phyloP scores from a whole-genome alignment of 2,329 filamentous ascomycete species.

The Didymella sp. region DNA sequence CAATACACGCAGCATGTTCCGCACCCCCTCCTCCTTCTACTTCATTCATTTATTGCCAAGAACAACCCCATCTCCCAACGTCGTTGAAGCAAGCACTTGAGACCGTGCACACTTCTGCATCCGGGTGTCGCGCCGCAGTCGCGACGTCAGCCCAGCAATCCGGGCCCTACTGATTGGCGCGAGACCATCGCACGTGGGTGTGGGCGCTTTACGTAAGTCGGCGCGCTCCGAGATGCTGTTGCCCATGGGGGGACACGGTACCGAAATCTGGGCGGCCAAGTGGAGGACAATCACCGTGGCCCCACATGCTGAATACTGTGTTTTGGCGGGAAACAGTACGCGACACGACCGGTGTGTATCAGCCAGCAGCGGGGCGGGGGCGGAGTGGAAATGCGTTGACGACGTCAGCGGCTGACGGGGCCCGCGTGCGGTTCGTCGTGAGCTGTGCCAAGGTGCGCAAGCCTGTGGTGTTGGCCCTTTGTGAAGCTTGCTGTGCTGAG shows the following conservation, averaged over 20 bases:
- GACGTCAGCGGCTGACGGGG: slow-evolving; percentile 21
- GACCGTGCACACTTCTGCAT: not conserved
- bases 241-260: slow-evolving; percentile 10
- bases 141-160: slow-evolving; percentile 3
- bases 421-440: not conserved
- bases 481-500: slow-evolving; percentile 1
- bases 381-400: slow-evolving; percentile 1
- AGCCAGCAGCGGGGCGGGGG: slow-evolving; percentile 12
- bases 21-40: too few species aligned
- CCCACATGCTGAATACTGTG: slow-evolving; percentile 7
- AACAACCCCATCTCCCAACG: not conserved
- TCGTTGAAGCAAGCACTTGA: not conserved
- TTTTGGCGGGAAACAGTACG: slow-evolving; percentile 2
- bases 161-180: not conserved
- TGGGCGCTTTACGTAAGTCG: slow-evolving; percentile 13
- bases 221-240: slow-evolving; percentile 5
- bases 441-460: not conserved
- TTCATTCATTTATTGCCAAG: not conserved
- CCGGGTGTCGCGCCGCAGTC: not conserved
- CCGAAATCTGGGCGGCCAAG: slow-evolving; percentile 3
- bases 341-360: slow-evolving; percentile 6
- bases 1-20: not conserved
- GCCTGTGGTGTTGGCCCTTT: not conserved
- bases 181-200: slow-evolving; percentile 4
- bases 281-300: slow-evolving; percentile 6